Base-by-base conservation (phyloP, 2,329 filamentous ascomycete species). In the Sporothrix protearum region DNA sequence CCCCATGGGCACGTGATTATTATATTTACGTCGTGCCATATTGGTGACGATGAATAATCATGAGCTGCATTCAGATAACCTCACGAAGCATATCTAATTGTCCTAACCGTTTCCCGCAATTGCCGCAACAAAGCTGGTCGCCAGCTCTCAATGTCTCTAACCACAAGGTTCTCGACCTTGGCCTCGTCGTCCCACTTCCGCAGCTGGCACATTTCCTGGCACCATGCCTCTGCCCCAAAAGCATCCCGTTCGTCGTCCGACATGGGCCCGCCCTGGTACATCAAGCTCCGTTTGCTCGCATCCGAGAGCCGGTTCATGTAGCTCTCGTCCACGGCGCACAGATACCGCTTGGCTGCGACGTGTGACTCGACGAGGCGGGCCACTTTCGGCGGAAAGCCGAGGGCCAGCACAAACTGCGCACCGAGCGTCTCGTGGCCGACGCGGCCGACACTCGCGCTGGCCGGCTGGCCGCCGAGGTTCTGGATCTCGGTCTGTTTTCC, bases 201-300 rank as follows among this genome's bases (percentile, higher is more conserved):
- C 47, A 71, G 69, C 28, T 61, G 57, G 49, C 69, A 71, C 69
- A 71, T 71, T 8, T 71, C 69, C 8, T 25, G n/a, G 61, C 69
- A 64, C 69, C 69, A 71, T 47, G 36, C 19, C 36, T 47, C 47
- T 5, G 59, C 61, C 19, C 42, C 49, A 19, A 71, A 71, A 0
- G 47, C 39, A 30, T 71, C 69, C 36, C 33, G 22, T 49, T 71
- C 69, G 30, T n/a, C 69, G 2, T 59, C 33, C n/a, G 10, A 39
- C 69, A 71, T 71, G 16, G 69, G 69, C 16, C 69, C 69, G 19
- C 69, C 69, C 61, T 71, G 69, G 57, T 71, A 71, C 28, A 30
- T 19, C 7, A 71, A 61, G 45, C 69, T 71, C 28, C 33, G 33
- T 25, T 66, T 66, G 69, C 69, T 71, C n/a, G 69, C 69, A 22